Evolutionary conservation across 1,139 yeast genomes (phyloP).

Genomic region (Diutina siamensis): DNA sequence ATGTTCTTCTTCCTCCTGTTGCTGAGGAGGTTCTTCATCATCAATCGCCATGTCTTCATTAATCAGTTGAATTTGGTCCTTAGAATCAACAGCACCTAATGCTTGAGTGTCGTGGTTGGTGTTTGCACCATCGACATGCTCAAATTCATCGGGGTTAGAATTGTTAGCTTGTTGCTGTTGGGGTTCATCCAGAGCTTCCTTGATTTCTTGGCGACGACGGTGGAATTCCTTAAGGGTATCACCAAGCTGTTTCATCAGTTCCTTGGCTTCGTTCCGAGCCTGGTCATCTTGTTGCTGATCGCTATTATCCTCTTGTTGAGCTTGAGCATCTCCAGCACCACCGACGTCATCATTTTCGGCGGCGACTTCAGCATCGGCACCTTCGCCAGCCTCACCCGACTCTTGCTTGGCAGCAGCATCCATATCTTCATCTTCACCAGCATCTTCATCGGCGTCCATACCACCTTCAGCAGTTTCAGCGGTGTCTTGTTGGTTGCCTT

Average conservation of each 20-base stretch:
- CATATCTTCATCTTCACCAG: slow-evolving; percentile 33
- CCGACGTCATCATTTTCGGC: slow-evolving; percentile 66
- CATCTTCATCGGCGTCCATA: slow-evolving; percentile 21
- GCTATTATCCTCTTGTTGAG: slow-evolving; percentile 27
- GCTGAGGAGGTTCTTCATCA: slow-evolving; percentile 29
- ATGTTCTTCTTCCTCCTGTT: slow-evolving; percentile 3
- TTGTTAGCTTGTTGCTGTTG: slow-evolving; percentile 31
- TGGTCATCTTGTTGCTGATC: slow-evolving; percentile 35
- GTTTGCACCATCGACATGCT: slow-evolving; percentile 69
- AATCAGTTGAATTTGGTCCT: slow-evolving; percentile 66
- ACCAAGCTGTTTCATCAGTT: slow-evolving; percentile 77
- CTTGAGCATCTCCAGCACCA: slow-evolving; percentile 50
- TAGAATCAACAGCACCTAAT: slow-evolving; percentile 67
- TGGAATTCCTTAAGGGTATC: slow-evolving; percentile 87
- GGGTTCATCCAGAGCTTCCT: slow-evolving; percentile 42
- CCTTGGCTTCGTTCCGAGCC: slow-evolving; percentile 64
- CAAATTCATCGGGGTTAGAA: slow-evolving; percentile 70
- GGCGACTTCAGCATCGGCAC: slow-evolving; percentile 57
- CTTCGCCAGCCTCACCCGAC: slow-evolving; percentile 62
- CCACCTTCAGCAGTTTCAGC: slow-evolving; percentile 17
- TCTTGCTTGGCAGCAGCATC: slow-evolving; percentile 58
- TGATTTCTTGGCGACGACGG: slow-evolving; percentile 79
- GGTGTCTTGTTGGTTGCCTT: slow-evolving; percentile 23
- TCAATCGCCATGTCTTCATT: slow-evolving; percentile 86
- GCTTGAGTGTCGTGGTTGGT: slow-evolving; percentile 79